Base-by-base conservation (phyloP, 2,329 filamentous ascomycete genomes). In the Paracoccidioides brasiliensis region DNA sequence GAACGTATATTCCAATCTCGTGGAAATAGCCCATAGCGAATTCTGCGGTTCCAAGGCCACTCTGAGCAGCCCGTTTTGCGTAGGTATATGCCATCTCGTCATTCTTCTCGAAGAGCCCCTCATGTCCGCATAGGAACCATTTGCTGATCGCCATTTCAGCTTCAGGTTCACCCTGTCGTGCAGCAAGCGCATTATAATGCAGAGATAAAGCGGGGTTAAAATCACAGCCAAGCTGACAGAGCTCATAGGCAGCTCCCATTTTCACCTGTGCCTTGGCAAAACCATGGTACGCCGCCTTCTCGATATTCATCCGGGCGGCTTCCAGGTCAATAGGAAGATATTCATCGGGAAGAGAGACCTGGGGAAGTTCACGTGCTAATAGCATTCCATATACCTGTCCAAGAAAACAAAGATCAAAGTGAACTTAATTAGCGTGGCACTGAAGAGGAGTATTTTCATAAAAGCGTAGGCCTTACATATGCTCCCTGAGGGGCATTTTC, bases 21-120 rank as follows among this genome's bases (percentile, higher is more conserved):
- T 93, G 83, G 73, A 97, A 98, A 71, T 98, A 98, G 9, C 91
- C 91, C 77, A 98, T 82, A 32, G 93, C 93, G 66, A 98, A 98
- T 69, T 97, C 90, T 51, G 90, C 93, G 0, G 90, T 97, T 0
- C 89, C 79, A 51, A 97, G 78, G 55, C 90, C 90, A 42, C 83
- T 81, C 52, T 82, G 77, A 7, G 93, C 91, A 9, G 93, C 93
- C 61, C 91, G 82, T 63, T 91, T 82, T 1, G 93, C 93, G 66
- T 95, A 97, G 53, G 83, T 85, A 71, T 88, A 98, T 5, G 93
- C 91, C 51, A 97, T 75, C 67, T 91, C 86, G 71, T 98, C 93
- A 65, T 96, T 97, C 78, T 97, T 97, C 58, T 88, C 81, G 66
- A 98, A 96, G 5, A 94, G 79, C 28, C 85, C 86, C 62, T 97